Percentiles rank a stretch among this genome's conserved stretches.
phyloP scores from a whole-genome alignment of 306 rosid genomes.

The Lagenaria siceraria region DNA sequence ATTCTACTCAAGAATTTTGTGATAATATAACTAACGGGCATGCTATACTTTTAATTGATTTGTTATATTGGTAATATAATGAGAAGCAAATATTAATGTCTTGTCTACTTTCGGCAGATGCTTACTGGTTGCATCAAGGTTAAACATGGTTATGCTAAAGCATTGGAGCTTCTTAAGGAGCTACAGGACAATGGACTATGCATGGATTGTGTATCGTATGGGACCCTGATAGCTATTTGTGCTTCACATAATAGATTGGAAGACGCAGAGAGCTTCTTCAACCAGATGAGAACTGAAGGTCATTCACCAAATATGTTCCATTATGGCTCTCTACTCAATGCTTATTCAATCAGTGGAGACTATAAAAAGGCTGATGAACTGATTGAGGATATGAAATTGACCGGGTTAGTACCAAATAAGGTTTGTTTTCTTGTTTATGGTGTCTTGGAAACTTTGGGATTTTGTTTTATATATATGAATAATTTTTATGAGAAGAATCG shows the following conservation, averaged over 20 bases:
- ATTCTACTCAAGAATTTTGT: not conserved
- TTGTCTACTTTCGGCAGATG: constrained; percentile 36
- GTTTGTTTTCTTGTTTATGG: constrained; percentile 51
- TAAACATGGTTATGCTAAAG: constrained; percentile 60
- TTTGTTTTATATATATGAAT: not conserved
- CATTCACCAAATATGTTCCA: constrained; percentile 60
- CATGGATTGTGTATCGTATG: constrained; percentile 72
- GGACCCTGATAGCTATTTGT: constrained; percentile 72
- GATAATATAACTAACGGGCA: not conserved
- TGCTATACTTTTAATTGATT: not conserved
- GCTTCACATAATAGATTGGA: constrained; percentile 71
- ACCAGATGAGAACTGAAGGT: constrained; percentile 70
- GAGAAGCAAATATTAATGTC: not conserved
- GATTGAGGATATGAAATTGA: constrained; percentile 66
- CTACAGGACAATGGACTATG: constrained; percentile 36
- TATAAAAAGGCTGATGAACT: constrained; percentile 55
- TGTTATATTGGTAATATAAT: not conserved
- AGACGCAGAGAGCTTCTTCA: constrained; percentile 71
- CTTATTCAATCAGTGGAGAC: constrained; percentile 55
- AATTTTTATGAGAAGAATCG: not conserved
- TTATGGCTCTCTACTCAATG: constrained; percentile 81
- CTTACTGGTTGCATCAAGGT: constrained; percentile 72
- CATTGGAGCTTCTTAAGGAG: constrained; percentile 67
- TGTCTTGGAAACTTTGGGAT: not conserved
- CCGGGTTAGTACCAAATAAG: constrained; percentile 89